Evolutionary conservation across 768 basidiomycete genomes (phyloP).

Genomic region (Russula griseocarnosa): DNA sequence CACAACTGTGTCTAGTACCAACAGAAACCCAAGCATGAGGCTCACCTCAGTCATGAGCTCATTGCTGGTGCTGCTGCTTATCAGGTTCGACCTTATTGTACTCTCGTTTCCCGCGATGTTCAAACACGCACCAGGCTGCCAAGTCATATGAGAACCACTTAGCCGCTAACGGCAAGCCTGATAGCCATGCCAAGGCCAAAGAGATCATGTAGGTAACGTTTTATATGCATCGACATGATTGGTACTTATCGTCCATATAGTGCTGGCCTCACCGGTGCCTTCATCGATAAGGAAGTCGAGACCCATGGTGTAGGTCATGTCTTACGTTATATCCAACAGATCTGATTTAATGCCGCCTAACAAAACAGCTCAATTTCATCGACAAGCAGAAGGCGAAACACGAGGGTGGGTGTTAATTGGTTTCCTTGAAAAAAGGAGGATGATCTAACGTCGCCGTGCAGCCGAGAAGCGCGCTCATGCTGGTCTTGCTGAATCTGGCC

Average conservation of each 20-base stretch:
- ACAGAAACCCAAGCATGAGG: constrained; percentile 41
- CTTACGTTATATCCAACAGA: background rate
- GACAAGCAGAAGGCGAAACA: constrained; percentile 44
- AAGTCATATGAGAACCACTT: constrained; percentile 60
- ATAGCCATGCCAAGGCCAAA: constrained; percentile 53
- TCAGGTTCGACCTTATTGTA: constrained; percentile 41
- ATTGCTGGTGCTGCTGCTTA: constrained; percentile 64
- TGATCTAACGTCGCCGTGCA: background rate
- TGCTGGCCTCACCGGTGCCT: constrained; percentile 53
- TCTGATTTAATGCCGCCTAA: background rate
- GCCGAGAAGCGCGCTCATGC: background rate
- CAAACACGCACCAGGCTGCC: constrained; percentile 42
- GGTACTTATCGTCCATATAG: constrained; percentile 31
- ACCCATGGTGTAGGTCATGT: constrained; percentile 48
- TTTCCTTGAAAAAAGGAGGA: background rate
- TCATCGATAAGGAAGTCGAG: constrained; percentile 53
- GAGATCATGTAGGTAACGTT: constrained; percentile 42
- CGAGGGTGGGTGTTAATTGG: constrained; percentile 31
- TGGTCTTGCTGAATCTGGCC: background rate
- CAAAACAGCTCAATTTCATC: constrained; percentile 42
- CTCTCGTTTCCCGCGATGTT: background rate
- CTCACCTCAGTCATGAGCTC: constrained; percentile 55
- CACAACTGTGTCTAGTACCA: background rate
- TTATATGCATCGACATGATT: constrained; percentile 1
- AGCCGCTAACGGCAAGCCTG: constrained; percentile 46